Conservation (phyloP, 1,284 basidiomycete genomes). For the Coriolopsis trogii region DNA sequence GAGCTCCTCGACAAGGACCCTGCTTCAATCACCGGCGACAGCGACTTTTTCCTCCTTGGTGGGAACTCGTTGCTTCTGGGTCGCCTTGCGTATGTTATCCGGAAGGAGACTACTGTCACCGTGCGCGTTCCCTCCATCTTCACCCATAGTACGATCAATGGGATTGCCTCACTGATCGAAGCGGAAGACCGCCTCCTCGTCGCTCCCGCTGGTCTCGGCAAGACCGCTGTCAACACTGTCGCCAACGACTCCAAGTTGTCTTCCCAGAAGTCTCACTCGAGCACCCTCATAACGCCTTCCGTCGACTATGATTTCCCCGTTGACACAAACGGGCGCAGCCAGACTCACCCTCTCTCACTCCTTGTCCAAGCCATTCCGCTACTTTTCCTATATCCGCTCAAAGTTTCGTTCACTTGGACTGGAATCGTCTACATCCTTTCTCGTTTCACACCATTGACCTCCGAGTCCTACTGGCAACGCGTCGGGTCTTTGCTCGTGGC, state of each 20-base stretch:
- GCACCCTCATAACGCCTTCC: conserved; percentile 12
- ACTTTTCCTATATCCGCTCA: conserved; percentile 47
- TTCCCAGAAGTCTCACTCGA: conserved; percentile 13
- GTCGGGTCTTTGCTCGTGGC: conserved; percentile 37
- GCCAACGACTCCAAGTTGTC: conserved; percentile 10
- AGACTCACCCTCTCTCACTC: conserved; percentile 41
- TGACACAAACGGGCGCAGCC: conserved; percentile 33
- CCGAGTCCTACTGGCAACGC: conserved; percentile 39
- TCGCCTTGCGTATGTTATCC: conserved; percentile 44
- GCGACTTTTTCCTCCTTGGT: conserved; percentile 49
- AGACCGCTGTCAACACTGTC: conserved; percentile 19
- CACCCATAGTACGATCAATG: conserved; percentile 44
- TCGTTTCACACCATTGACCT: conserved; percentile 28
- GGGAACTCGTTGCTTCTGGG: conserved; percentile 49
- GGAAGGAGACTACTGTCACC: conserved; percentile 42
- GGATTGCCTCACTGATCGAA: conserved; percentile 43
- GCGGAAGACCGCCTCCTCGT: conserved; percentile 8
- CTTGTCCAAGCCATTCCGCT: conserved; percentile 45
- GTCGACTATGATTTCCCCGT: conserved; percentile 9
- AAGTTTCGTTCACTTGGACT: conserved; percentile 43
- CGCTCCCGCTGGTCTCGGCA: conserved; percentile 19
- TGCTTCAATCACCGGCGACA: conserved; percentile 37
- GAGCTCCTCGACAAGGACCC: conserved; percentile 42
- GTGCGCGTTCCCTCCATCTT: conserved; percentile 43
- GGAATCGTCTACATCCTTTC: conserved; percentile 24